Evolutionary conservation across 2,329 filamentous ascomycete species (phyloP), one percentile per base, ranked within the genome.

Genomic region (Penicillium sp.): DNA sequence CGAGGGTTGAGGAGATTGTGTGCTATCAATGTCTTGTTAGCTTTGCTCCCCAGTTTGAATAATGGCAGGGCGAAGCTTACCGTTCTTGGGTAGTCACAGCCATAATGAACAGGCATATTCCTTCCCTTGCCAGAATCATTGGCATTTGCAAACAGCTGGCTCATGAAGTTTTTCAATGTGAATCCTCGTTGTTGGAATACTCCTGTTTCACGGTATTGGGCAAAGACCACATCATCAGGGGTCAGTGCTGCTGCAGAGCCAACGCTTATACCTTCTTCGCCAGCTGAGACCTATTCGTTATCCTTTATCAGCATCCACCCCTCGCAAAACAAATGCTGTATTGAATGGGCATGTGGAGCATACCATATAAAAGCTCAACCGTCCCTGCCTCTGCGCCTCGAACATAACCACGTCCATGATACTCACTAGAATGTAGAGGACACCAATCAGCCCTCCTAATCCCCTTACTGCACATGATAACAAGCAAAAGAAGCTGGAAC

Each of bases 391-490:
- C 79, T 99, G 95, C 0, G 95, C 93, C 73, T 99, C 95, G 73
- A 97, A 97, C 93, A 98, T 98, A 75, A 98, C 91, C 59, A 96
- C 78, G 74, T 99, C 95, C 92, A 99, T 95, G 68, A 98, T 91
- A 60, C 90, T 88, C 60, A 90, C 86, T 84, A 54, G 21, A 21
- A 13, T 15, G 5, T 15, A 41, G 35, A 41, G 35, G 3, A 41
- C 35, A 15, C 35, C 35, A 41, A 23, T 48, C 13, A 48, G 51
- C 44, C 19, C 41, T n/a, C n/a, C 17, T n/a, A 47, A 19, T 19
- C 13, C 2, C 5, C 8, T 47, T 47, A 17, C n/a, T 13, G 17
- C 5, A 21, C 0, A 9, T 1, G 3, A 47, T 11, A 7, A 5
- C n/a, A 15, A 47, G n/a, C 13, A 21, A 19, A 8, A n/a, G 19